Base-by-base conservation (phyloP, 2,329 filamentous ascomycete species). In the Fusarium sp. region DNA sequence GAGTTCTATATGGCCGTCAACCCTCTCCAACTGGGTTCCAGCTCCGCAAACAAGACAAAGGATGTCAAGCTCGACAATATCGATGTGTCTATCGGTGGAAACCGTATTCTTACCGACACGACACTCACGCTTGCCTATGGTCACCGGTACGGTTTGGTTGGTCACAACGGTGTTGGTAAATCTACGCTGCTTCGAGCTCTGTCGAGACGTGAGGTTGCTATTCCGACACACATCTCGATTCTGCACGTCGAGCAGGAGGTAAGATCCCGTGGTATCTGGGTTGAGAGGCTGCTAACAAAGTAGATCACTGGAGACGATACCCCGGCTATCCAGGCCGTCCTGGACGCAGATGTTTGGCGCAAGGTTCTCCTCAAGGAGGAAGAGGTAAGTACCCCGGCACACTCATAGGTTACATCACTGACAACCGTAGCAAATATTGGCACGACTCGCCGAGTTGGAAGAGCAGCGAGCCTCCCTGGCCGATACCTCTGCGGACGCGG, bases 1-100 rank as follows among this genome's bases (percentile, higher is more conserved):
- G 97, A 99, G 83, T 98, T 99, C 86, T 99, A 97, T 90, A 98
- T 99, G 97, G 93, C 95, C 64, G 97, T 99, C 87, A 99, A 99
- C 84, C 97, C 97, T 71, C 89, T 99, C 73, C 96, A 98, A 82
- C 80, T 98, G 70, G 96, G 95, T 64, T 86, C 88, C 75, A 83
- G 90, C 66, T 89, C 92, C 35, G 86, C 93, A 69, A 90, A 91
- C 76, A 99, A 98, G 92, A 98, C 95, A 84, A 99, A 99, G 88
- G 97, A 99, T 82, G 95, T 99, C 88, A 99, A 98, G 87, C 88
- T 99, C 77, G 97, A 99, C 84, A 95, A 94, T 78, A 95, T 98
- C 81, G 97, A 99, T 83, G 94, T 99, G 64, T 93, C 95, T 50
- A 98, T 99, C 80, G 92, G 94, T 72, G 96, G 96, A 66, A 89